A percentile compares a stretch with the other conserved stretches of the same genome.
phyloP scores from a whole-genome alignment of 805 yeast species.

The Isabelozyma rhagii region DNA sequence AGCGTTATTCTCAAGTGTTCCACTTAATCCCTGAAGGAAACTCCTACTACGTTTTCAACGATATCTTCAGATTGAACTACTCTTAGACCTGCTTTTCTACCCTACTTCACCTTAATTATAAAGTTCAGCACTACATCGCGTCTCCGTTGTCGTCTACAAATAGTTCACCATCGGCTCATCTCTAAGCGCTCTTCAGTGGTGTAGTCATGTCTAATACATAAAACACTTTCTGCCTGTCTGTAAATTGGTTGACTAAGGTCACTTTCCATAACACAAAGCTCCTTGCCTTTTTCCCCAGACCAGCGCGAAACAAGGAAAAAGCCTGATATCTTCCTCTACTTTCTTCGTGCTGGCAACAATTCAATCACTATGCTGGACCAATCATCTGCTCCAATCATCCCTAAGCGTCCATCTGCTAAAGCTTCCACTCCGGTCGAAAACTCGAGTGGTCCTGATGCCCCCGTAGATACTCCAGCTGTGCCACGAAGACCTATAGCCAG shows the following conservation, averaged over 20 bases:
- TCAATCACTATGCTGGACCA: background rate
- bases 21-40: conserved; percentile 91
- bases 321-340: background rate
- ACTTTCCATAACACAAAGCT: too few species aligned
- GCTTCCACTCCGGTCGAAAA: conserved; percentile 4
- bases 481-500: conserved; percentile 8
- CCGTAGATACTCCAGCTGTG: conserved; percentile 10
- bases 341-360: background rate
- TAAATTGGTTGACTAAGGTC: too few species aligned
- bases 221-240: too few species aligned
- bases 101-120: background rate
- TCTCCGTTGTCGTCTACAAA: too few species aligned
- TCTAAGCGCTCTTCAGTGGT: too few species aligned
- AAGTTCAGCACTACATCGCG: background rate
- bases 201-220: background rate
- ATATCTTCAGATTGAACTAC: conserved; percentile 93
- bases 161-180: background rate
- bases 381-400: conserved; percentile 18
- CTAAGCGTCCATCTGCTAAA: conserved; percentile 21
- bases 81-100: conserved; percentile 33
- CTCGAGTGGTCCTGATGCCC: conserved; percentile 1
- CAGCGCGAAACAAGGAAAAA: background rate
- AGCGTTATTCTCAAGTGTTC: conserved; percentile 96
- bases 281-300: too few species aligned
- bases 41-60: conserved; percentile 93